Evolutionary conservation across 331 rosid genomes (phyloP).

Genomic region (Malus hybrid): DNA sequence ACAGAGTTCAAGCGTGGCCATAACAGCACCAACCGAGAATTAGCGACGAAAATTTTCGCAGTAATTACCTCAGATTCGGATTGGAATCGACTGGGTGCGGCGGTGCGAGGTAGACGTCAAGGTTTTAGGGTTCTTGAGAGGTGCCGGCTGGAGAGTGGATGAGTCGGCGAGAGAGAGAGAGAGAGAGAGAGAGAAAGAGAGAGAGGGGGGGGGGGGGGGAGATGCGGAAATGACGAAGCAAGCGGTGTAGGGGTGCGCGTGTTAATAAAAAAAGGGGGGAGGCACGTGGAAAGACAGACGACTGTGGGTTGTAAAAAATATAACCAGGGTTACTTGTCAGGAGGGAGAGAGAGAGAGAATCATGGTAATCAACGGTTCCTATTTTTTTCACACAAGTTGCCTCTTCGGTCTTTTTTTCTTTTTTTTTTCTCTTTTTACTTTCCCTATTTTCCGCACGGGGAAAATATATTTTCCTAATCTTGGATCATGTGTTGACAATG

Average conservation of each 20-base stretch:
- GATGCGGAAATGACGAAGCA: slow-evolving; percentile 16
- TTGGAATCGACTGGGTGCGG: neutral
- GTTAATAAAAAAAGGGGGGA: neutral
- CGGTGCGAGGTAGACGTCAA: neutral
- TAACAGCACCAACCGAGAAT: neutral
- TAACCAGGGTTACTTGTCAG: slow-evolving; percentile 3
- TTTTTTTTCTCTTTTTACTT: neutral
- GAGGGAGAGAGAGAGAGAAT: neutral
- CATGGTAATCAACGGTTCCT: neutral
- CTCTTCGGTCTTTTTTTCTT: no score
- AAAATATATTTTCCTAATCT: neutral
- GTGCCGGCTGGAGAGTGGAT: slow-evolving; percentile 12
- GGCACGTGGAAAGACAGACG: slow-evolving; percentile 4
- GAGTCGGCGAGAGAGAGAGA: slow-evolving; percentile 7
- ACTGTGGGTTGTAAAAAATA: neutral
- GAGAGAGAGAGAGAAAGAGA: slow-evolving; percentile 7
- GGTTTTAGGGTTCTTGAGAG: slow-evolving; percentile 14
- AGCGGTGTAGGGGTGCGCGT: neutral
- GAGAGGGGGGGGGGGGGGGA: neutral
- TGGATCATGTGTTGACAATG: neutral
- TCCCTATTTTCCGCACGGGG: neutral
- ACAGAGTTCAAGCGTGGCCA: slow-evolving; percentile 1
- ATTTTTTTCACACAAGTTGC: neutral
- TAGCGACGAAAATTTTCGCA: neutral
- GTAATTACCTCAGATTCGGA: slow-evolving; percentile 12